These are phyloP conservation scores for Lasiosphaeria hispida DNA, from an alignment of 495 filamentous ascomycete genomes.

Conservation along the genomic window DNA sequence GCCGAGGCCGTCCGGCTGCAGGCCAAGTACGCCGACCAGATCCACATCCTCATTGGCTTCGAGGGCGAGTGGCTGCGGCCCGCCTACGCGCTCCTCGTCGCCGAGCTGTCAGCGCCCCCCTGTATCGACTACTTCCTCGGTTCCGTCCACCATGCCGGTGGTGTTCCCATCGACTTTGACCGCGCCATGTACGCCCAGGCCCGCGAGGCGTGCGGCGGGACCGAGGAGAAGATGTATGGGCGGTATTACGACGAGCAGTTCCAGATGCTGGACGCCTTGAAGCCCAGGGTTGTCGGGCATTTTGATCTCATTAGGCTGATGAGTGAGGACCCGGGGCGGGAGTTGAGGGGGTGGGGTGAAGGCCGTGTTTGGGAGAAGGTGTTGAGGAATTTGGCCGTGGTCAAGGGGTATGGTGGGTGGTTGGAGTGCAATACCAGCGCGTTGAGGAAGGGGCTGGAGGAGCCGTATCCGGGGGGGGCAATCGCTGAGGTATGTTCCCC, in stretches of 20 bases:
- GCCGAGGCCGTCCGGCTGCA: constrained; percentile 70
- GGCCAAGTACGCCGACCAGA: constrained; percentile 62
- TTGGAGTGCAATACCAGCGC: constrained; percentile 85
- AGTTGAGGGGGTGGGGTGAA: constrained; percentile 47
- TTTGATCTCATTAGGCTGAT: constrained; percentile 88
- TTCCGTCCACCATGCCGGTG: constrained; percentile 82
- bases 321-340: constrained; percentile 61
- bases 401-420: constrained; percentile 72
- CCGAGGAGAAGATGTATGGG: constrained; percentile 70
- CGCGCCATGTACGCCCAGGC: constrained; percentile 52
- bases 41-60: constrained; percentile 84
- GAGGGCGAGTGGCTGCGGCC: constrained; percentile 89
- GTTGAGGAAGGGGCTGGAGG: constrained; percentile 81
- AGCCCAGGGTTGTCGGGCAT: constrained; percentile 83
- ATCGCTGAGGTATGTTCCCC: constrained; percentile 66
- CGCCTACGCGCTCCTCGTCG: constrained; percentile 57
- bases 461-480: constrained; percentile 81
- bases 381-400: constrained; percentile 67
- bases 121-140: constrained; percentile 85
- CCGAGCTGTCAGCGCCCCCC: constrained; percentile 55
- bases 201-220: constrained; percentile 20
- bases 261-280: constrained; percentile 70
- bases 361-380: constrained; percentile 69
- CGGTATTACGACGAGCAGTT: constrained; percentile 85
- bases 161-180: constrained; percentile 88